phyloP scores from a whole-genome alignment of 306 rosid species.

The Acacia crassicarpa region DNA sequence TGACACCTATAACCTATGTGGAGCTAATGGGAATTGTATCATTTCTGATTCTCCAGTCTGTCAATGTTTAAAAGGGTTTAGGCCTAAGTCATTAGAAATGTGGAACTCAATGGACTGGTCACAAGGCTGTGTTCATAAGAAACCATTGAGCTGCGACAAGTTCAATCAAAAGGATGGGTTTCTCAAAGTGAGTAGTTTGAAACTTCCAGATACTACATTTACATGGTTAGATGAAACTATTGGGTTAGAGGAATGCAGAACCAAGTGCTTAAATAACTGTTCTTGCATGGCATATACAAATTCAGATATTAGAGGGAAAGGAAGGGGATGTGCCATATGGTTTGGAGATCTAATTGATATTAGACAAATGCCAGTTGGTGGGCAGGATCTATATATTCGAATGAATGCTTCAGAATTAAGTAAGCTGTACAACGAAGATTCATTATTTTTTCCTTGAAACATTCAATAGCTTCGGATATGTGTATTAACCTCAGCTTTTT shows the following conservation, averaged over 20 bases:
- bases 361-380: not conserved
- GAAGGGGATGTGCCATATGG: not conserved
- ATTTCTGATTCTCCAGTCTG: not conserved
- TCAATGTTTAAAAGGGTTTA: not conserved
- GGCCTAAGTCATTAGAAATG: not conserved
- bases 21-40: not conserved
- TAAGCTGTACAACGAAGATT: not conserved
- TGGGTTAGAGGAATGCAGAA: not conserved
- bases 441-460: not conserved
- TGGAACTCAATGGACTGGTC: conserved; percentile 5
- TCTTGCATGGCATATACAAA: not conserved
- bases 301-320: conserved; percentile 1
- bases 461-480: not conserved
- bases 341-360: not conserved
- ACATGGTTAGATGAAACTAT: not conserved
- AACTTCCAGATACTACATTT: not conserved
- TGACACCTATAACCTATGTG: not conserved
- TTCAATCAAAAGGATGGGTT: not conserved
- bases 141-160: not conserved
- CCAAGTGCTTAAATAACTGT: not conserved
- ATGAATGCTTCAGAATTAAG: not conserved
- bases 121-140: not conserved
- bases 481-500: not conserved
- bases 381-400: not conserved
- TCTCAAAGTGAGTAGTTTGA: not conserved